Base-by-base conservation (phyloP, 1,284 basidiomycete genomes). In the Pyrrhoderma lamaoense region DNA sequence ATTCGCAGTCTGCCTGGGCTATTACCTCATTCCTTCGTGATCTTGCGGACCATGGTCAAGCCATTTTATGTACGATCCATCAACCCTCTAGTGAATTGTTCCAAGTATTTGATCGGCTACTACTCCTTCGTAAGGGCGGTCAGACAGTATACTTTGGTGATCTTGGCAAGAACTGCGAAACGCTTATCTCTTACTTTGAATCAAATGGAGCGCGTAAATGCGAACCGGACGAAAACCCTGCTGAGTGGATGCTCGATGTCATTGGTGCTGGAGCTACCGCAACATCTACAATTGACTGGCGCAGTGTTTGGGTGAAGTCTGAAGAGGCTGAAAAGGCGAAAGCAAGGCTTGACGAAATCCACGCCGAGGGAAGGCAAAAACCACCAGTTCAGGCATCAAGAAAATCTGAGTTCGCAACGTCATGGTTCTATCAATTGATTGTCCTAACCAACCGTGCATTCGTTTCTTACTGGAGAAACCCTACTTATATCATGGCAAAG, bases 1-100 rank as follows among this genome's bases (percentile, higher is more conserved):
- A 94, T 64, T 91, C 89, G 1, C 90, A 93, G 63, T 86, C 82
- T 45, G 90, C 93, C 0, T 93, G 87, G 85, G 85, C 85, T 13
- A 91, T 95, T 59, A 74, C 91, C 46, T 72, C 76, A 1, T 85
- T 94, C 62, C 72, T 94, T 46, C 76, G 85, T 16, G 73, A 74
- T 57, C 68, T 79, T 19, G 73, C 73, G 19, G 66, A 70, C 48
- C 70, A 72, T 55, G 77, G 77, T 3, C 74, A 76, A 60, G 72
- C 74, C 27, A 65, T 67, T 44, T 54, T 59, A 3, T 60, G 61
- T 52, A 66, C 66, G 1, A 67, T 71, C 34, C 66, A 70, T 57
- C 68, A 76, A 70, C 91, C 91, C 18, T 84, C 80, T 1, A 77
- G 79, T 2, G 82, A 85, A 61, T 65, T 85, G 18, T 86, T 86